Percentiles rank a stretch among this genome's conserved stretches.
These are phyloP conservation scores for Lipomyces starkeyi DNA, from an alignment of 805 yeast species.

Conservation along the genomic window DNA sequence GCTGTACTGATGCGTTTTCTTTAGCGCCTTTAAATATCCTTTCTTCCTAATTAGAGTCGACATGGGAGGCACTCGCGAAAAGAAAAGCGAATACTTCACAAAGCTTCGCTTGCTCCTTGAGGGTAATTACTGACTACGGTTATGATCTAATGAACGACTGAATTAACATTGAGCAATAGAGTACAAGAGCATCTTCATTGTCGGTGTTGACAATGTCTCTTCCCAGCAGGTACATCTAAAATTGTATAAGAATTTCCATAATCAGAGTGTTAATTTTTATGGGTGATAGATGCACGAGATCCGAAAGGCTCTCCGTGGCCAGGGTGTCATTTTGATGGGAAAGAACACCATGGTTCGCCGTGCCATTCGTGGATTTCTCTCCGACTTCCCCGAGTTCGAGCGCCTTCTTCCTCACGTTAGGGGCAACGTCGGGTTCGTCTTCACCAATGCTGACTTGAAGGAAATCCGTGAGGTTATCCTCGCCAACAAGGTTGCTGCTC, in stretches of 20 bases:
- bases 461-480: constrained; percentile 85
- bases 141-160: neutral
- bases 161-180: constrained; percentile 51
- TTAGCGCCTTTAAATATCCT: constrained; percentile 85
- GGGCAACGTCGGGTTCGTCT: constrained; percentile 99
- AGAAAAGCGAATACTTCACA: constrained; percentile 92
- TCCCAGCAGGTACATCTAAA: constrained; percentile 74
- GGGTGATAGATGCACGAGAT: constrained; percentile 81
- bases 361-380: constrained; percentile 94
- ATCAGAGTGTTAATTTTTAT: neutral
- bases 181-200: constrained; percentile 97
- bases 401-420: constrained; percentile 90
- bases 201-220: constrained; percentile 99
- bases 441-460: constrained; percentile 96
- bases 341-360: constrained; percentile 99
- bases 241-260: neutral
- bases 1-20: constrained; percentile 1
- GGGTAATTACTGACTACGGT: constrained; percentile 12
- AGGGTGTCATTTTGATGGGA: constrained; percentile 98
- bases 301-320: constrained; percentile 95
- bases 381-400: constrained; percentile 96
- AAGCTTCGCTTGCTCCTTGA: constrained; percentile 94
- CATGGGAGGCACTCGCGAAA: constrained; percentile 99
- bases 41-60: constrained; percentile 79
- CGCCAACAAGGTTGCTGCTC: constrained; percentile 98